These are phyloP conservation scores for Hymenoscyphus infarciens DNA, from an alignment of 2,329 filamentous ascomycete genomes.

Conservation along the genomic window DNA sequence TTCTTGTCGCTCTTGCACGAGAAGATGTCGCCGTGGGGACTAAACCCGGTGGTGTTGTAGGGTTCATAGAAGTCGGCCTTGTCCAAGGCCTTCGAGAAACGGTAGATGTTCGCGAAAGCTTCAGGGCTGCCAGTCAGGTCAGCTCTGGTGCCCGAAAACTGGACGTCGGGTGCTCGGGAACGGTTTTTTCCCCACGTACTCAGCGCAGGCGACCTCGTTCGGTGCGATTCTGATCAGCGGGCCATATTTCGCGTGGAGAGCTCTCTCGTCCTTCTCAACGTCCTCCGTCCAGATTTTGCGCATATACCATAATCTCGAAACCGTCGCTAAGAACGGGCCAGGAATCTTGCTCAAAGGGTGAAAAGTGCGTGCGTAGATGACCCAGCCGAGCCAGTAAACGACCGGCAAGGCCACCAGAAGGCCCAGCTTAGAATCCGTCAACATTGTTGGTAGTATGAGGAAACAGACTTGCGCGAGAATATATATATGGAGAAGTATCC, in stretches of 20 bases:
- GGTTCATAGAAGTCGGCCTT: conserved; percentile 18
- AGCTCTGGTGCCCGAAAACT: conserved; percentile 34
- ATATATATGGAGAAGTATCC: too few species aligned
- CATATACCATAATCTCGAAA: conserved; percentile 45
- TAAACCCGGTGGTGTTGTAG: conserved; percentile 34
- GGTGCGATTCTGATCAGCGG: conserved; percentile 46
- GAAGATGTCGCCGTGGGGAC: conserved; percentile 38
- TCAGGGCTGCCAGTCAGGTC: conserved; percentile 37
- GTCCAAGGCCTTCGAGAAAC: conserved; percentile 19
- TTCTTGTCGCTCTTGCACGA: too few species aligned
- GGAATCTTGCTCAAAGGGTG: conserved; percentile 40
- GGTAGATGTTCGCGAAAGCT: neutral
- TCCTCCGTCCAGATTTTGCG: conserved; percentile 36
- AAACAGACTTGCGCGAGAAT: too few species aligned
- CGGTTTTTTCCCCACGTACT: conserved; percentile 39
- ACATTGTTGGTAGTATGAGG: too few species aligned
- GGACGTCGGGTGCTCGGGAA: conserved; percentile 42
- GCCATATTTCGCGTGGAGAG: conserved; percentile 40
- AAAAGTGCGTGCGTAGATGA: too few species aligned
- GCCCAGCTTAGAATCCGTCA: too few species aligned
- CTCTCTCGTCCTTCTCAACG: conserved; percentile 40
- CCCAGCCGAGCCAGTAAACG: too few species aligned
- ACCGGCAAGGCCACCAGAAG: too few species aligned
- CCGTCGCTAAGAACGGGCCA: conserved; percentile 43
- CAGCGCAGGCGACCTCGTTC: conserved; percentile 45